Evolutionary conservation across 495 filamentous ascomycete species (phyloP), one percentile per base, ranked within the genome.

Genomic region (Penicillium samsonianum): DNA sequence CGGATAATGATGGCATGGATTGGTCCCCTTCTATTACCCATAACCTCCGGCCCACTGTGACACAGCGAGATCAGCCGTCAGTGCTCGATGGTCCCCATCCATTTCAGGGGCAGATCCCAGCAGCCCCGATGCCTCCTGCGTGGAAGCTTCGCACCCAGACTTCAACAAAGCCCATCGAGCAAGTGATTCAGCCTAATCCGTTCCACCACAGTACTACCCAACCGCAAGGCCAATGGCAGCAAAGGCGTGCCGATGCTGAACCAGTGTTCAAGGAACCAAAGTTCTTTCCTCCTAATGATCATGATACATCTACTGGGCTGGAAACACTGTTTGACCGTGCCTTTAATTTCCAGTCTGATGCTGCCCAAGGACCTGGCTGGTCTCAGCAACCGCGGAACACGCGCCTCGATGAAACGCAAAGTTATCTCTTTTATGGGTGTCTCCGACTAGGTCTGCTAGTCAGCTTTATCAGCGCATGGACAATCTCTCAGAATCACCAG

Each of bases 21-120:
- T 96, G 91, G 91, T 83, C 86, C 20, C 90, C 91, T 3, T 85
- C 86, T 11, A 67, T 72, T 22, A 79, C 82, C 19, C 76, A 78
- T 50, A 54, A 74, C 14, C 59, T 79, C 35, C 73, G 63, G 44
- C 76, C 81, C 49, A 67, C 80, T 69, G 68, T 65, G 28, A 57
- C 65, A 17, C 61, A 61, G 28, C 64, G 68, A 37, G 59, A 67
- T 31, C 68, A 59, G 47, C 61, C 61, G 62, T 76, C 71, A 41
- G 61, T 67, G 52, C 72, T 63, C 53, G 73, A 68, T 67, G 75
- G 78, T 23, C 72, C 80, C 30, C 73, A 78, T 31, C 78, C 82
- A 12, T 91, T 90, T 58, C 79, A 78, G 58, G 83, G 86, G 33
- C 70, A 73, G 7, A 79, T 90, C 2, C 88, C 90, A 16, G 72